Evolutionary conservation across 163 green algal species (phyloP), one percentile per base, ranked within the genome.

Genomic region (Volvox carteri): DNA sequence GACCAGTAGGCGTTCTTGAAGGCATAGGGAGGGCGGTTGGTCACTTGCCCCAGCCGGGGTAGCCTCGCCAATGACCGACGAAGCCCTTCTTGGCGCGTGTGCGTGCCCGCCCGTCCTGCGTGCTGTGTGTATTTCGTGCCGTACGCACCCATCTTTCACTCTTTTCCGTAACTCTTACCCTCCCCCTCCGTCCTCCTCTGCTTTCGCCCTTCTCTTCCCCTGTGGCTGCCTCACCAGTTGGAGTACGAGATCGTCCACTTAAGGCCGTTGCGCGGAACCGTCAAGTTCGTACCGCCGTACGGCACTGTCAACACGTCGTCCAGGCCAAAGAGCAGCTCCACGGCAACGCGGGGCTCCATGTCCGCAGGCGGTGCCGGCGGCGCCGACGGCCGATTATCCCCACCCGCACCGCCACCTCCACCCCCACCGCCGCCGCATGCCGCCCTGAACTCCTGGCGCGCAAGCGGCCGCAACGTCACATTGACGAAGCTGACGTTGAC

Each of bases 281-380:
- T 54, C 30, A 87, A 16, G 30, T 70, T 87, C 39, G 18, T 50
- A 28, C 12, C 44, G 18, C 80, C 80, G 62, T 87, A 87, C n/a
- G 80, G 80, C 62, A 87, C n/a, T 12, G n/a, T 78, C 16, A 87
- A 11, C 30, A 28, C 44, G 28, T 74, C 80, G 25, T 87, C 62
- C 30, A 87, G 14, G 5, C 80, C 80, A n/a, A 87, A 87, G 42
- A 87, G 80, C 62, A 87, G 80, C 60, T 52, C 48, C n/a, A 87
- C 70, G 23, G 70, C 35, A 18, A 78, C 39, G 21, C 70, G 7
- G 1, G 70, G 70, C 39, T 14, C 33, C 12, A 77, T 12, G 2
- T 39, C 37, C 28, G 33, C 33, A 23, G 67, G 16, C 21, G 70
- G 70, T 41, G 70, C 70, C 70, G 37, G 70, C 6, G 37, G 70